Evolutionary conservation across 1,284 basidiomycete genomes (phyloP), one percentile per base, ranked within the genome.

Genomic region (Mycosarcoma mackinlayi): DNA sequence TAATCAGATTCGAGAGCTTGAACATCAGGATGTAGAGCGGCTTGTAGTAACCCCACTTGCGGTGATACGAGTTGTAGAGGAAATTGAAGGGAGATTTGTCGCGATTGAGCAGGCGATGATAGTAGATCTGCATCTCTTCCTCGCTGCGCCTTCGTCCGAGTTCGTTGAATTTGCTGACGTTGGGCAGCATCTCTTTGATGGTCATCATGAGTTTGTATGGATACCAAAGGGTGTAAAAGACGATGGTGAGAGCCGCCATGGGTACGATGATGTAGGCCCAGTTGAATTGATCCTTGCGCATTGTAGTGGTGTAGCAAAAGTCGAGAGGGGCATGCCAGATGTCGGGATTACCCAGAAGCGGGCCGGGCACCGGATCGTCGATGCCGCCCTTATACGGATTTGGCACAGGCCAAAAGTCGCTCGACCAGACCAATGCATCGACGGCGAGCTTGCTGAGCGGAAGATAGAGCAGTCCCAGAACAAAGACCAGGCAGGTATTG

Each of bases 1-100:
- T 86, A 27, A 91, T 76, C 8, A 92, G 84, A 16, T 88, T 88
- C 69, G 87, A 87, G 35, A 92, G 85, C 82, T 92, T 93, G 38
- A 89, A 88, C 37, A 60, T 55, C 31, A 79, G 38, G 21, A 78
- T 72, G 68, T 82, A 83, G 33, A 83, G 63, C 5, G 79, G 69
- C 49, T 84, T 83, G 73, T 83, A 76, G 44, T 54, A 44, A 33
- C 56, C 55, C 54, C 83, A 86, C 30, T 73, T 89, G 88, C 88
- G 56, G 18, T 64, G 58, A 46, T 78, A 78, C 28, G 64, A 68
- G 49, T 85, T 86, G 77, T 92, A 92, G 3, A 92, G 83, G 77
- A 91, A 92, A 6, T 86, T 85, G 69, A 92, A 88, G 1, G 90
- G 89, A 73, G 89, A 89, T 24, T 83, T 84, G 82, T 92, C 91